These are phyloP conservation scores for Prunus kanzakura DNA, from an alignment of 306 rosid genomes.

Conservation along the genomic window DNA sequence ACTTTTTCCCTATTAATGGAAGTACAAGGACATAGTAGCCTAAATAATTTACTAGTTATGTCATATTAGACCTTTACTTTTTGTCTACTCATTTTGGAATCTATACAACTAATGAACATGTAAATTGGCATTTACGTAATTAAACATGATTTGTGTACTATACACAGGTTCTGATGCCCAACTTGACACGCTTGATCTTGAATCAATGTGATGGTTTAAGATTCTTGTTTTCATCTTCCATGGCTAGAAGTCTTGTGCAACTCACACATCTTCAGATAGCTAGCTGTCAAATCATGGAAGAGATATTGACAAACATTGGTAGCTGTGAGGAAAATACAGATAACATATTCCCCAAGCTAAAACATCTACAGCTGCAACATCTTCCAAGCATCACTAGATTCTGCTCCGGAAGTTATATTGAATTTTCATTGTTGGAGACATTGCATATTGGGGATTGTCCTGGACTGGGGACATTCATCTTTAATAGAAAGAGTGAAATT, in stretches of 20 bases:
- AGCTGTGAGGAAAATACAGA: no score
- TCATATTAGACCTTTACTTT: no score
- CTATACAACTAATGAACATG: background rate
- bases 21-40: no score
- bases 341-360: no score
- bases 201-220: background rate
- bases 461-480: background rate
- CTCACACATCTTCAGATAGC: background rate
- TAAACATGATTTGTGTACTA: background rate
- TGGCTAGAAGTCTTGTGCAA: background rate
- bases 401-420: background rate
- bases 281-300: conserved; percentile 25
- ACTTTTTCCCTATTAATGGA: no score
- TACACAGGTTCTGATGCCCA: background rate
- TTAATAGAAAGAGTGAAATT: background rate
- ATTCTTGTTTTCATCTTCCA: conserved; percentile 12
- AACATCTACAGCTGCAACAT: fast-evolving
- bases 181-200: conserved; percentile 29
- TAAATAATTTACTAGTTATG: no score
- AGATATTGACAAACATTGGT: no score
- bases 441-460: background rate
- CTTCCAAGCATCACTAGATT: conserved; percentile 5
- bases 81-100: background rate
- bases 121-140: no score
- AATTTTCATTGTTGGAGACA: background rate